phyloP scores from a whole-genome alignment of 2,329 filamentous ascomycete genomes.

The Thermochaetoides dissita region DNA sequence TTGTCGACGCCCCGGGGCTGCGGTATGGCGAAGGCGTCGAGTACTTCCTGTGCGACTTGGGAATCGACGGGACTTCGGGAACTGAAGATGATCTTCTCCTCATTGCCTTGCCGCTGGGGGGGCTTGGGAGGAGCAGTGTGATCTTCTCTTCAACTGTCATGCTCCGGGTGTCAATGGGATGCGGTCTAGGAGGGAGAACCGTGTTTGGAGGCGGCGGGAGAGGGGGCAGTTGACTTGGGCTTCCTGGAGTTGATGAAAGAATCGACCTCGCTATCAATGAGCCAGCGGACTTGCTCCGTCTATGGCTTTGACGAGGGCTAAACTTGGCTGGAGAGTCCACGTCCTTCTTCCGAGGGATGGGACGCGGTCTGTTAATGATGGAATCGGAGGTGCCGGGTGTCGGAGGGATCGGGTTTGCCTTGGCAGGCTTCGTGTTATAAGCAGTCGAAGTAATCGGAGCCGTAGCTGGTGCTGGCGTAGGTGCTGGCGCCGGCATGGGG shows the following conservation, averaged over 20 bases:
- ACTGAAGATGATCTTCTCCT: slow-evolving; percentile 28
- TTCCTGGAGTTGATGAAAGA: slow-evolving; percentile 30
- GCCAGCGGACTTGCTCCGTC: slow-evolving; percentile 35
- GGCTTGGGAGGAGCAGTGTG: slow-evolving; percentile 32
- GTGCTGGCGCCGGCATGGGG: not conserved
- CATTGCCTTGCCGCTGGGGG: slow-evolving; percentile 16
- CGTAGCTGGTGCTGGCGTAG: slow-evolving; percentile 2
- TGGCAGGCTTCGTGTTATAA: not conserved
- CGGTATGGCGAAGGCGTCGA: slow-evolving; percentile 14
- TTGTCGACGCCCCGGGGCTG: too few relatives aligned
- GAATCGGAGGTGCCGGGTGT: slow-evolving; percentile 19
- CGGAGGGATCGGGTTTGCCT: slow-evolving; percentile 7
- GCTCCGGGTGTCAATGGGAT: slow-evolving; percentile 39
- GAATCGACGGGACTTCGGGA: slow-evolving; percentile 29
- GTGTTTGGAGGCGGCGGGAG: slow-evolving; percentile 33
- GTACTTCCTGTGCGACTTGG: slow-evolving; percentile 20
- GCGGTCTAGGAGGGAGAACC: slow-evolving; percentile 24
- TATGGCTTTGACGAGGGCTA: slow-evolving; percentile 27
- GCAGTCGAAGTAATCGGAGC: not conserved
- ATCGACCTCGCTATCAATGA: slow-evolving; percentile 32
- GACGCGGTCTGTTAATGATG: slow-evolving; percentile 40
- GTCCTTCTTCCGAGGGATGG: slow-evolving; percentile 34
- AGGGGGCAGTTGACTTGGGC: slow-evolving; percentile 36
- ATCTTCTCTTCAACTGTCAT: slow-evolving; percentile 48
- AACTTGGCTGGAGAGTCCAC: slow-evolving; percentile 32